Evolutionary conservation across 306 rosid genomes (phyloP).

Genomic region (Delonix regia): DNA sequence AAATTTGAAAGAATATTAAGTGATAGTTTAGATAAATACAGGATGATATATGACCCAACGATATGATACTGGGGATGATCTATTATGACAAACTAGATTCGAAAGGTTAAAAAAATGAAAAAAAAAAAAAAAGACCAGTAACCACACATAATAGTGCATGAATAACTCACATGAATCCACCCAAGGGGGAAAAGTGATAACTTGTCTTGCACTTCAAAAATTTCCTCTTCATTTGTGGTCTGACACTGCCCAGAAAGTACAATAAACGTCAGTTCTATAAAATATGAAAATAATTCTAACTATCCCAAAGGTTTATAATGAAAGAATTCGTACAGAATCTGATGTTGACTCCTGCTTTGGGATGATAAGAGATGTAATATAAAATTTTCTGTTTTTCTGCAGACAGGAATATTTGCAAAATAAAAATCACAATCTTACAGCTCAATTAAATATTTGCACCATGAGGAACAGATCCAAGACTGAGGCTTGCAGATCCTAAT

Average conservation of each 20-base stretch:
- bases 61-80: conserved; percentile 26
- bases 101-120: neutral
- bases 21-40: neutral
- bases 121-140: neutral
- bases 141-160: neutral
- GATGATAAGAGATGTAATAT: conserved; percentile 84
- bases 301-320: conserved; percentile 25
- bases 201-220: conserved; percentile 94
- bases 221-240: conserved; percentile 93
- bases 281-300: conserved; percentile 26
- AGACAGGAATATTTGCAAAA: conserved; percentile 31
- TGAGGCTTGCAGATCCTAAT: conserved; percentile 10
- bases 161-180: conserved; percentile 93
- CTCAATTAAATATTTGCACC: conserved; percentile 22
- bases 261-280: conserved; percentile 5
- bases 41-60: conserved; percentile 10
- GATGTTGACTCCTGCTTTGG: conserved; percentile 96
- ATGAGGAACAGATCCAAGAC: neutral
- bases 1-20: neutral
- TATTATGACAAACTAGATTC: neutral
- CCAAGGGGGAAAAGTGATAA: conserved; percentile 96
- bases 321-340: conserved; percentile 70
- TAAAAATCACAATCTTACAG: conserved; percentile 34
- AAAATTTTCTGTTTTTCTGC: conserved; percentile 93
- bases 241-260: conserved; percentile 73